Percentiles rank a stretch among this genome's conserved stretches.
Evolutionary conservation across 495 filamentous ascomycete species (phyloP).

Genomic region (Neurospora sp.): DNA sequence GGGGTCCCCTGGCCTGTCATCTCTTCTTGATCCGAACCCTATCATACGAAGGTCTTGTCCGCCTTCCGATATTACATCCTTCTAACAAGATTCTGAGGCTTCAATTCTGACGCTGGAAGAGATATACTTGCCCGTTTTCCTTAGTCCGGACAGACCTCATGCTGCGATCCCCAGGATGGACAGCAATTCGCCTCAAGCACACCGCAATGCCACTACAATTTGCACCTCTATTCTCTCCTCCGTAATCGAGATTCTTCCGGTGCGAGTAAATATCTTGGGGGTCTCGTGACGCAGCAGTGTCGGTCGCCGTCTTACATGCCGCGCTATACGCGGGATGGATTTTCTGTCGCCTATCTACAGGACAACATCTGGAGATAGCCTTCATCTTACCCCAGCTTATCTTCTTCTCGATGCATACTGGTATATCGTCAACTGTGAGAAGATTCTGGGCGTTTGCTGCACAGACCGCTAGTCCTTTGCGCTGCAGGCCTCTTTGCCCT

Average conservation of each 20-base stretch:
- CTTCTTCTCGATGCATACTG: background rate
- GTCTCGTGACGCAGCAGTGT: background rate
- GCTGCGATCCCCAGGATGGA: background rate
- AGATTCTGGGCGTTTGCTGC: too few species aligned
- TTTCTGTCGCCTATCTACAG: background rate
- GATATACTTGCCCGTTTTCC: background rate
- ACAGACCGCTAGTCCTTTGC: too few species aligned
- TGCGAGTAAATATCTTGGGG: background rate
- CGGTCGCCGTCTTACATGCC: background rate
- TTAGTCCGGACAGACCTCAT: background rate
- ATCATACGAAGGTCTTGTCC: background rate
- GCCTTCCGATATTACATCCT: background rate
- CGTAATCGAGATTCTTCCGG: background rate
- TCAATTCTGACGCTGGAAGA: background rate
- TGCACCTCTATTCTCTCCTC: background rate
- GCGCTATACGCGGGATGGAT: background rate
- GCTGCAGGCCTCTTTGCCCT: too few species aligned
- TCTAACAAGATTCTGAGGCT: background rate
- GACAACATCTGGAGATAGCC: background rate
- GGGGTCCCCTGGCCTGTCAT: background rate
- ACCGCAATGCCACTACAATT: background rate
- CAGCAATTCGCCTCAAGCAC: background rate
- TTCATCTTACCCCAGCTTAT: background rate
- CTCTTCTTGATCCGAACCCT: background rate
- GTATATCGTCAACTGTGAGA: background rate